Evolutionary conservation across 2,329 filamentous ascomycete species (phyloP), one percentile per base, ranked within the genome.

Genomic region (Colletotrichum sp.): DNA sequence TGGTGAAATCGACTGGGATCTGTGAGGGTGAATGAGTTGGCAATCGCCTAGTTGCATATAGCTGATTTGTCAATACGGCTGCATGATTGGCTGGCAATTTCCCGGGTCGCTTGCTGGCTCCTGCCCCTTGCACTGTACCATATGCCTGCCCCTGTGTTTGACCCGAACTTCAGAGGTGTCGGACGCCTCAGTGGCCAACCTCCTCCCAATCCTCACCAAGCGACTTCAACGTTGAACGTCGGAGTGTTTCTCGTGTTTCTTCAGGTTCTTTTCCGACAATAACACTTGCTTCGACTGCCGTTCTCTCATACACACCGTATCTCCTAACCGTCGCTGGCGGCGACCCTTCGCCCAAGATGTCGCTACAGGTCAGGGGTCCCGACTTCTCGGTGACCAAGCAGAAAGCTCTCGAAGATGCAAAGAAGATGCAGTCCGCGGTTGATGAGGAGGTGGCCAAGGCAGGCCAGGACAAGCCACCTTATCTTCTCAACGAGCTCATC

Each of bases 401-500:
- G 78, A 91, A 92, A 81, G 92, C 92, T 68, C 85, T 93, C 36
- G 90, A 94, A 81, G 93, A 95, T 89, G 93, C 93, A 36, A 89
- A 90, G 79, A 92, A 93, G 79, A 94, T 94, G 92, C 92, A 94
- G 83, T 87, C 88, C 63, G 84, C 89, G 3, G 92, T 95, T 32
- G 86, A 90, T 64, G 92, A 94, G 78, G 88, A 91, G 75, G 93
- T 92, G 78, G 87, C 87, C 72, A 91, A 91, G 72, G 85, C 87
- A 36, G 91, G 91, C 52, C 91, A 92, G 74, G 89, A 91, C 30
- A 87, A 90, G 6, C 94, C 93, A 2, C 89, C 89, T 16, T 95
- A 95, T 79, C 89, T 89, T n/a, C 91, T 95, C 43, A 87, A 90
- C 14, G 93, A 95, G 83, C 87, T 95, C 71, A 95, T 95, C 78